Base-by-base conservation (phyloP, 169 alveolate genomes). In the Cryptosporidium meleagridis region DNA sequence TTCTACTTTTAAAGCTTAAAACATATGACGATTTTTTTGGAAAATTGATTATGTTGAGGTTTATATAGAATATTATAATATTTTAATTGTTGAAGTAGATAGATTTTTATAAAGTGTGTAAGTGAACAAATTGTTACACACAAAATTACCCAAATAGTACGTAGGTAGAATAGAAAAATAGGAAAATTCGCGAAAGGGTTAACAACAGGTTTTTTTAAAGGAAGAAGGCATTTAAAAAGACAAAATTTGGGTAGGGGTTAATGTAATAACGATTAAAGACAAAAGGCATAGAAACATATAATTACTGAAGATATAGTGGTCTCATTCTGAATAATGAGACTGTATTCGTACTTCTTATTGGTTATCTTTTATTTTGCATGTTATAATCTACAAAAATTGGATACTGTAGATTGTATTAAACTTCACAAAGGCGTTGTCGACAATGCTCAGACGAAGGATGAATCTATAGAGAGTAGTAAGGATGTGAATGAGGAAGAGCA, bases 131-230 rank as follows among this genome's bases (percentile, higher is more conserved):
- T 31, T 31, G 0, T 26, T 65, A 65, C 72, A 65, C 72, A 65
- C 72, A 55, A 26, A 55, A 65, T 65, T 65, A 65, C 72, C 72
- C 72, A 37, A 29, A 37, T 31, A 65, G 31, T 65, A 65, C 72
- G 72, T 65, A 65, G 52, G 72, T 2, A 65, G 51, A 65, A 65
- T 8, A 21, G 33, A 65, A 37, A 26, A 29, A 62, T 10, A n/a
- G 26, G 35, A 7, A 55, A 55, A 23, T 23, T n/a, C 29, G 35
- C 48, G 3, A 41, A 41, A 26, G 26, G 23, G 35, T 1, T 2
- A 26, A 26, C 23, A 41, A 9, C 35, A 55, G 23, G 35, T 55
- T 23, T n/a, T 21, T 55, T 55, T 55, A 3, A 55, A 26, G 35
- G 37, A n/a, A 33, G 26, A 21, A 21, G 16, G 3, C 10, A 29